These are phyloP conservation scores for Chlorokybus atmophyticus DNA, from an alignment of 139 green algal genomes.

Conservation along the genomic window DNA sequence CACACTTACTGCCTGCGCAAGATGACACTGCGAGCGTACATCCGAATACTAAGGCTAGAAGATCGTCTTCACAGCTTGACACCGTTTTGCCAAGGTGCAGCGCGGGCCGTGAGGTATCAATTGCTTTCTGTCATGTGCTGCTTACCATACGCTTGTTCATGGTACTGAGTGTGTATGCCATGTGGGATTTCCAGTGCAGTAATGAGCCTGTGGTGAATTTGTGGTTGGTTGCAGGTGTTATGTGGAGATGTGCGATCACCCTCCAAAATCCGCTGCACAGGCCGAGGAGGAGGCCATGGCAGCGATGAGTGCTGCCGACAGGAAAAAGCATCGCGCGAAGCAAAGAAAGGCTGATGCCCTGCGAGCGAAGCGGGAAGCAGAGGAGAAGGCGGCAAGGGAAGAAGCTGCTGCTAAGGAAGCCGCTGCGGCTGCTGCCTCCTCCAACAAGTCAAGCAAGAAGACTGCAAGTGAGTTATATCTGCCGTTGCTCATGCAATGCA, in stretches of 20 bases:
- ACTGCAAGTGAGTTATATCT: constrained; percentile 7
- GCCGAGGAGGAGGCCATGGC: constrained; percentile 16
- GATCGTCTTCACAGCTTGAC: constrained; percentile 55
- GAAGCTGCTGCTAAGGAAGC: neutral
- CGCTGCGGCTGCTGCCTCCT: neutral
- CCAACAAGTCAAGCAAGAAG: constrained; percentile 19
- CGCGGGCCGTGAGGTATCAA: constrained; percentile 40
- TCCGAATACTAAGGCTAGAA: constrained; percentile 75
- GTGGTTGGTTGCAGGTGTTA: constrained; percentile 14
- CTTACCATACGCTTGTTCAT: too few relatives aligned
- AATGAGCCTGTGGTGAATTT: neutral
- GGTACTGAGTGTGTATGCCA: neutral
- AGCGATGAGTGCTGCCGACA: constrained; percentile 14
- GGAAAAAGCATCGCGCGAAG: constrained; percentile 29
- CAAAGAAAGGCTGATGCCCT: constrained; percentile 26
- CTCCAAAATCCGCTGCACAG: constrained; percentile 6
- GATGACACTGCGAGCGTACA: constrained; percentile 84
- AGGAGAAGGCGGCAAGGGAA: neutral
- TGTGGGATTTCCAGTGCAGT: neutral
- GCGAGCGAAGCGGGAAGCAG: constrained; percentile 22
- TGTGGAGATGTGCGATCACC: constrained; percentile 19
- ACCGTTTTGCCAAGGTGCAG: constrained; percentile 56
- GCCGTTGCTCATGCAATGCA: constrained; percentile 20
- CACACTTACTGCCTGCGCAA: constrained; percentile 95
- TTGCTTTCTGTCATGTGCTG: constrained; percentile 1